Evolutionary conservation across 148 eudicot genomes (phyloP).

Genomic region (Rhododendron molle): DNA sequence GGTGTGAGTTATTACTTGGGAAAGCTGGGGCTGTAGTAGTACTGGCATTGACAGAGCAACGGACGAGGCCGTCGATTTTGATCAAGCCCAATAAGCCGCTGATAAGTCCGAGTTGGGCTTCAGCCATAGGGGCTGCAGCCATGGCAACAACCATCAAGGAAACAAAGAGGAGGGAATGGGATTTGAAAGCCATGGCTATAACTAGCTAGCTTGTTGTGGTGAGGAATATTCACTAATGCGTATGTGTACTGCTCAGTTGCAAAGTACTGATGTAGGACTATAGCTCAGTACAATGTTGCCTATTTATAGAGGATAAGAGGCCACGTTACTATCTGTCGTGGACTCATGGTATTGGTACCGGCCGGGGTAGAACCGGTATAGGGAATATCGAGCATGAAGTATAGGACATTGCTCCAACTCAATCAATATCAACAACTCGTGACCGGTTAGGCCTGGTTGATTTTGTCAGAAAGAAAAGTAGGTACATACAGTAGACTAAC

Average conservation of each 20-base stretch:
- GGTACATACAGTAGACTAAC: background rate
- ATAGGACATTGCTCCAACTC: background rate
- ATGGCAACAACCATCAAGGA: conserved; percentile 11
- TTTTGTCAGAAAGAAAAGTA: background rate
- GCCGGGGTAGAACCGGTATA: background rate
- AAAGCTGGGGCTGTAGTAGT: conserved; percentile 11
- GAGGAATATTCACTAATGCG: background rate
- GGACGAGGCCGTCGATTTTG: background rate
- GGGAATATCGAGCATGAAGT: background rate
- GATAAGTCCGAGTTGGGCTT: conserved; percentile 25
- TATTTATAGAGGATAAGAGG: background rate
- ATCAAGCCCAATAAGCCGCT: background rate
- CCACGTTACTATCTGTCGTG: background rate
- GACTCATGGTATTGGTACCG: no score
- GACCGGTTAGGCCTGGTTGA: background rate
- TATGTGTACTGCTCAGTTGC: background rate
- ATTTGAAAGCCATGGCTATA: conserved; percentile 23
- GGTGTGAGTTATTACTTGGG: conserved; percentile 4
- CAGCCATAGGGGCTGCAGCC: conserved; percentile 13
- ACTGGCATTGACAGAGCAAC: conserved; percentile 5
- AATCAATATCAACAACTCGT: background rate
- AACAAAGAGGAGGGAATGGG: background rate
- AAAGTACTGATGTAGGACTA: background rate
- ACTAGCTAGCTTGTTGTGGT: no score
- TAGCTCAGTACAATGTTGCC: background rate